Evolutionary conservation across 768 basidiomycete genomes (phyloP).

Genomic region (Lactarius sp.): DNA sequence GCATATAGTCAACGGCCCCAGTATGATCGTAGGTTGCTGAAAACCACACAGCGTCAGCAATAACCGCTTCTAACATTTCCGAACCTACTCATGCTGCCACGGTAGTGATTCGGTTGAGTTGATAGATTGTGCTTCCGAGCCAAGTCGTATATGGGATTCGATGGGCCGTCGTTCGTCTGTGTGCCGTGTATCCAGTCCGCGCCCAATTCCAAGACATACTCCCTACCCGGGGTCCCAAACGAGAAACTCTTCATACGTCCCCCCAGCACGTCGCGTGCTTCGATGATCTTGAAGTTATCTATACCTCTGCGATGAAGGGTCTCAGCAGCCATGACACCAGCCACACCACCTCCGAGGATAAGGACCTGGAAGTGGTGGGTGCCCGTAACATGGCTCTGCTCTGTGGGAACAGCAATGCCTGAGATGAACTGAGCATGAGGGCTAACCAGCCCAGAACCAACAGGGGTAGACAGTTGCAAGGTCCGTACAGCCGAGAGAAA

Average conservation of each 20-base stretch:
- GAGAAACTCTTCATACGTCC: conserved; percentile 50
- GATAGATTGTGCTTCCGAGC: conserved; percentile 51
- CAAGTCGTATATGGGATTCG: conserved; percentile 57
- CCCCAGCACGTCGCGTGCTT: conserved; percentile 54
- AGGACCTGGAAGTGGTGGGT: conserved; percentile 39
- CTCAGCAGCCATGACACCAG: conserved; percentile 61
- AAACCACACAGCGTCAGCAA: background rate
- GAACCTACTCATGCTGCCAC: conserved; percentile 39
- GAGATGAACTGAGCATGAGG: conserved; percentile 5
- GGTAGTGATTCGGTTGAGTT: conserved; percentile 43
- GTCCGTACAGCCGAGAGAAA: conserved; percentile 13
- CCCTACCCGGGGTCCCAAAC: conserved; percentile 39
- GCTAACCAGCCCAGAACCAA: conserved; percentile 7
- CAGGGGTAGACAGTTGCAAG: background rate
- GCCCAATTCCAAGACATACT: conserved; percentile 47
- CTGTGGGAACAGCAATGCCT: conserved; percentile 1
- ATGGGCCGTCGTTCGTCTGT: conserved; percentile 42
- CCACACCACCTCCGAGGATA: conserved; percentile 61
- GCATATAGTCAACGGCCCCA: conserved; percentile 45
- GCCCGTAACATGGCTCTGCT: conserved; percentile 14
- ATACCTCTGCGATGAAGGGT: conserved; percentile 51
- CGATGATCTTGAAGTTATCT: conserved; percentile 55
- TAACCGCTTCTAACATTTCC: background rate
- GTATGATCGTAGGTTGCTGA: conserved; percentile 52
- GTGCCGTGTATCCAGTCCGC: conserved; percentile 59